Evolutionary conservation across 225 moss, liverwort and hornwort species (phyloP).

Genomic region (Ulota crispa): DNA sequence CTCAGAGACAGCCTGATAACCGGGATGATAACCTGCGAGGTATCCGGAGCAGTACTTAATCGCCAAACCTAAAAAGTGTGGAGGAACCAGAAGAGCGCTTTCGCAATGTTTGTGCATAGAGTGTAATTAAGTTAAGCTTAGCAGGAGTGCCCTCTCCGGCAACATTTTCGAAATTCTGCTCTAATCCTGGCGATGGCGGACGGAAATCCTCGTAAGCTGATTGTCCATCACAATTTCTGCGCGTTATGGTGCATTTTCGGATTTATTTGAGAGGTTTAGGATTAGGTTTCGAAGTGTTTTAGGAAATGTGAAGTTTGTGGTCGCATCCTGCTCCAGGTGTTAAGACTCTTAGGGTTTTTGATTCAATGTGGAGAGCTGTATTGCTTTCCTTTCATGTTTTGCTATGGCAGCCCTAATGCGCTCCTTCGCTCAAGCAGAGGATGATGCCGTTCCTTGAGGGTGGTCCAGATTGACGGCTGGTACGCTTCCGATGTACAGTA

Average conservation of each 20-base stretch:
- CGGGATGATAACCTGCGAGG: no score
- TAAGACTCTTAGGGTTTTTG: background rate
- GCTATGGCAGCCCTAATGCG: slow-evolving; percentile 48
- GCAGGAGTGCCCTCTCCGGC: no score
- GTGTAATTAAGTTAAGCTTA: no score
- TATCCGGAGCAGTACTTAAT: no score
- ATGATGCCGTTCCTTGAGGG: slow-evolving; percentile 61
- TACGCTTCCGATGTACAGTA: slow-evolving; percentile 5
- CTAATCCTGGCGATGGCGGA: no score
- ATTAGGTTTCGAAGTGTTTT: background rate
- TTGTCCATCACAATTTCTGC: background rate
- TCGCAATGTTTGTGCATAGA: no score
- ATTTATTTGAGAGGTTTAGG: slow-evolving; percentile 6
- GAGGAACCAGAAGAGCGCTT: no score
- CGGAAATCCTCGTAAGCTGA: slow-evolving; percentile 22
- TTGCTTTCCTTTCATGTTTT: background rate
- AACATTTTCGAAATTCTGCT: no score
- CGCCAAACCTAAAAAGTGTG: no score
- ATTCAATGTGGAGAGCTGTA: background rate
- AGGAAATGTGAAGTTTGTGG: background rate
- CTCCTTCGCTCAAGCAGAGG: slow-evolving; percentile 89
- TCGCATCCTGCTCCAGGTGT: background rate
- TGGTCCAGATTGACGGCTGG: slow-evolving; percentile 87
- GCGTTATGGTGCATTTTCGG: background rate
- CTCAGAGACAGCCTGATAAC: no score